Base-by-base conservation (phyloP, 345 rosid species). In the Populus davidiana region DNA sequence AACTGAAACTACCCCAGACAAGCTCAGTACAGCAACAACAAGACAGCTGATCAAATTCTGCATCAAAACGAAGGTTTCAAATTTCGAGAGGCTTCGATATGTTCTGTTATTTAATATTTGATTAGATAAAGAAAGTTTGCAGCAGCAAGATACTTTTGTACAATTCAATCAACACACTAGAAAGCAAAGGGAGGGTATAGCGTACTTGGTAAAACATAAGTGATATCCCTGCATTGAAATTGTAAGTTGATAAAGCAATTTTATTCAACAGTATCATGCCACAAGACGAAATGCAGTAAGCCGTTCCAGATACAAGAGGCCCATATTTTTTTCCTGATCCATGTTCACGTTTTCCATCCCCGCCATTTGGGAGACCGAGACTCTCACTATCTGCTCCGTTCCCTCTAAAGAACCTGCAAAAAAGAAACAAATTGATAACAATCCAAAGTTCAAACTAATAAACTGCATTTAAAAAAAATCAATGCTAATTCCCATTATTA, bases 121-220 rank as follows among this genome's bases (percentile, higher is more conserved):
- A 47, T 47, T 14, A 13, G 1, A 47, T 47, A 13, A 20, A 41
- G 36, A 9, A 44, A 56, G 8, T 68, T 69, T 18, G 8, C 41
- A 41, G 5, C 10, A 38, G 25, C 43, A 38, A 21, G n/a, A 65
- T 64, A 71, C 47, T 17, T 33, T 27, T 54, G 44, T 41, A 41
- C 44, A 41, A 41, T 41, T 9, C 44, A 41, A 41, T 41, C 44
- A 41, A 41, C 44, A 8, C 44, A 41, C 44, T 41, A 41, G 50
- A 47, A 14, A 47, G 18, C 50, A 47, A 47, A 47, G 50, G 18
- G 17, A 23, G 39, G 12, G 31, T 47, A 16, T 31, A 41, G 71
- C 87, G 35, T 88, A 95, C 99, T 86, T 95, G 99, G 88, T 93
- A 95, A 35, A 95, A 81, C 98, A 95, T 90, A 78, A 95, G 79